Conservation (phyloP, 78 protist genomes). For the Mastigamoeba balamuthi region DNA sequence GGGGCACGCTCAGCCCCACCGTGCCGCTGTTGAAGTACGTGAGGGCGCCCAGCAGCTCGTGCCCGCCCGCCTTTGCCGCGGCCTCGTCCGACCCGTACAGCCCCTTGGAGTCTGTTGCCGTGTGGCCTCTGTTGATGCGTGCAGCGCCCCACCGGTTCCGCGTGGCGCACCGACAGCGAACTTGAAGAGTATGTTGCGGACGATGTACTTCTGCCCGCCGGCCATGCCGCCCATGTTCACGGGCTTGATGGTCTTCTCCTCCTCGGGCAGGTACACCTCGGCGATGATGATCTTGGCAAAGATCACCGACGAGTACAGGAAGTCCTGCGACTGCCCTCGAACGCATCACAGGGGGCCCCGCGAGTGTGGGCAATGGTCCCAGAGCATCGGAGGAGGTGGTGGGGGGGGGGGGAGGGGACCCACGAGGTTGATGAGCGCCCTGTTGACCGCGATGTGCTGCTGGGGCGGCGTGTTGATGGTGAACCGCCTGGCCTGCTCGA, state of each 20-base stretch:
- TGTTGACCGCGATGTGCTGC: not conserved
- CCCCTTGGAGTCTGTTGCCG: slow-evolving; percentile 36
- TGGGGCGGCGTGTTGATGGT: not conserved
- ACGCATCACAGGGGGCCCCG: too few species aligned
- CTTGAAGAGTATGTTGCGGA: slow-evolving; percentile 49
- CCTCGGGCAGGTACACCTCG: slow-evolving; percentile 14
- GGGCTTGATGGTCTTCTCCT: slow-evolving; percentile 38
- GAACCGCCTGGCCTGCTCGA: not conserved
- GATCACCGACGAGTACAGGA: not conserved
- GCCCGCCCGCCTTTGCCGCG: slow-evolving; percentile 50
- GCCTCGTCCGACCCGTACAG: slow-evolving; percentile 42
- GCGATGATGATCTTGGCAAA: not conserved
- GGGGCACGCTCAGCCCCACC: slow-evolving; percentile 26
- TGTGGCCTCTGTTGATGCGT: not conserved
- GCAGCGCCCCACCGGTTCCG: not conserved
- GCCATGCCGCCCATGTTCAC: slow-evolving; percentile 59
- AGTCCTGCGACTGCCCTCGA: not conserved
- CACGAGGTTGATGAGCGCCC: not conserved
- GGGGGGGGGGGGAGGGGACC: not conserved
- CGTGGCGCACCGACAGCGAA: slow-evolving; percentile 18
- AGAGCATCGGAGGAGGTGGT: too few species aligned
- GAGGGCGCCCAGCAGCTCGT: slow-evolving; percentile 34
- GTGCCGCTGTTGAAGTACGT: slow-evolving; percentile 23
- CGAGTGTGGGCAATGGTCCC: too few species aligned
- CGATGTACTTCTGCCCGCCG: slow-evolving; percentile 58